These are phyloP conservation scores for Mesostigma viride DNA, from an alignment of 139 green algal species.

Conservation along the genomic window DNA sequence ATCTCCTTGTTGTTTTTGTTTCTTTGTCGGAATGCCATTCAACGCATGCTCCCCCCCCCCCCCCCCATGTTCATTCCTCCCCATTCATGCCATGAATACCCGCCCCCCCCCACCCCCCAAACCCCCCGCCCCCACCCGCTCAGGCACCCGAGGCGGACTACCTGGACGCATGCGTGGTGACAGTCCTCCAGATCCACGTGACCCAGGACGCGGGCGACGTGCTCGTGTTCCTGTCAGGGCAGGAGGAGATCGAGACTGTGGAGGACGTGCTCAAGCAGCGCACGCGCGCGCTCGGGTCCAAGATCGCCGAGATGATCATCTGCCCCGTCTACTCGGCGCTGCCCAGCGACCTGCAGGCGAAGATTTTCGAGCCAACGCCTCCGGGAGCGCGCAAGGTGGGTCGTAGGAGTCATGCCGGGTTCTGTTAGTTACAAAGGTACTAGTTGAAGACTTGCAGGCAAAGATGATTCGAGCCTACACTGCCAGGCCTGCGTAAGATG, in stretches of 20 bases:
- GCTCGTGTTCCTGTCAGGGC: slow-evolving; percentile 91
- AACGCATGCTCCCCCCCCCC: too few species aligned
- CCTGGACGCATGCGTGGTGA: slow-evolving; percentile 68
- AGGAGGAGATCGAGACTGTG: slow-evolving; percentile 91
- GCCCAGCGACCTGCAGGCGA: slow-evolving; percentile 77
- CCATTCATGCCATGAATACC: too few species aligned
- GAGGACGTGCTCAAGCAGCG: slow-evolving; percentile 85
- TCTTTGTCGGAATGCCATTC: too few species aligned
- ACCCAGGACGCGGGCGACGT: slow-evolving; percentile 75
- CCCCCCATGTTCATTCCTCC: too few species aligned
- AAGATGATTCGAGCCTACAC: too few species aligned
- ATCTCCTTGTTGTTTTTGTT: too few species aligned
- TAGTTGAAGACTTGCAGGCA: too few species aligned
- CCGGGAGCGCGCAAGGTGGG: slow-evolving; percentile 49
- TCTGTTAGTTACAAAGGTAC: too few species aligned
- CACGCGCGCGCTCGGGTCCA: slow-evolving; percentile 67
- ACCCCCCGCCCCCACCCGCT: too few species aligned
- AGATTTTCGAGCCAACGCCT: slow-evolving; percentile 93
- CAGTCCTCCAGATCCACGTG: slow-evolving; percentile 74
- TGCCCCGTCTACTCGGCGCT: slow-evolving; percentile 95
- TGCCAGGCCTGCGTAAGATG: too few species aligned
- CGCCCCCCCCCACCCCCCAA: too few species aligned
- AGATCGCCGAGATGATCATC: slow-evolving; percentile 89
- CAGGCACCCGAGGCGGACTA: slow-evolving; percentile 74
- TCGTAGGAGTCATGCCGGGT: too few species aligned